Conservation (phyloP, 208 protist genomes). For the Novymonas esmeraldas region DNA sequence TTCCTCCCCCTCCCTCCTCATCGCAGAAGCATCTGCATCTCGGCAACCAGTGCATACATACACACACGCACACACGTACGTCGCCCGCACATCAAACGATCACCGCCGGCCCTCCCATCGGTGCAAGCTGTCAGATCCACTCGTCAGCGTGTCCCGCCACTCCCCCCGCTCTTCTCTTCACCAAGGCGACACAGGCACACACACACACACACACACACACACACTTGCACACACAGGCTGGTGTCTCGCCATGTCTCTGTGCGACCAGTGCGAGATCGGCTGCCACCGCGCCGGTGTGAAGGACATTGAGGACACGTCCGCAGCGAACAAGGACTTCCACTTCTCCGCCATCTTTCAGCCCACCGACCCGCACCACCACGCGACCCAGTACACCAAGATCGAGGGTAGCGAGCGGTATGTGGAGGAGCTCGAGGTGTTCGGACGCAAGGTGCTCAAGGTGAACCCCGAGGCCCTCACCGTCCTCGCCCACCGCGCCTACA, state of each 20-base stretch:
- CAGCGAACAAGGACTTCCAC: conserved; percentile 60
- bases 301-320: conserved; percentile 79
- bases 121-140: too few relatives aligned
- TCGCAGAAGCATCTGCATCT: too few relatives aligned
- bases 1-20: not conserved
- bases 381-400: conserved; percentile 87
- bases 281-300: conserved; percentile 44
- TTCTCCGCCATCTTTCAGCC: conserved; percentile 89
- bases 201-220: conserved; percentile 4
- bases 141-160: too few relatives aligned
- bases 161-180: too few relatives aligned
- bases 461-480: conserved; percentile 89
- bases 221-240: too few relatives aligned
- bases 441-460: conserved; percentile 87
- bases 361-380: conserved; percentile 75
- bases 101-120: too few relatives aligned
- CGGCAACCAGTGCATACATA: not conserved
- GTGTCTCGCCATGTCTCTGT: conserved; percentile 47
- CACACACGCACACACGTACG: conserved; percentile 1
- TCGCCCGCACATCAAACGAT: too few relatives aligned
- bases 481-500: conserved; percentile 90
- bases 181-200: too few relatives aligned
- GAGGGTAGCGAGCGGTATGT: conserved; percentile 79
- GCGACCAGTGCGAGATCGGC: conserved; percentile 75
- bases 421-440: conserved; percentile 73